A percentile compares a stretch with the other conserved stretches of the same genome.
Evolutionary conservation across 371 early-diverging fungal genomes (phyloP).

Genomic region (Saksenaea oblongispora): DNA sequence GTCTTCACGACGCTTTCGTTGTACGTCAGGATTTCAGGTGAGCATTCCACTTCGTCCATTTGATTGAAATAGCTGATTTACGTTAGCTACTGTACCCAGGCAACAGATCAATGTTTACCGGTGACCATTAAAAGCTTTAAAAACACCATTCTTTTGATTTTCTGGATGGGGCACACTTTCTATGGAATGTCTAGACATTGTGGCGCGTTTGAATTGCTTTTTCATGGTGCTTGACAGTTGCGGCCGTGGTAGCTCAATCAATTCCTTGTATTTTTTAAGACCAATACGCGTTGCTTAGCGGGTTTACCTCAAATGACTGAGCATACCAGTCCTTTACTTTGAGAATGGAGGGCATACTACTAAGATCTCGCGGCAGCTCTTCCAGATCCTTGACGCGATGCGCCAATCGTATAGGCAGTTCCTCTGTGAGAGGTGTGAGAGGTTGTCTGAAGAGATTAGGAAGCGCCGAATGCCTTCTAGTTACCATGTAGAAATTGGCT

Average conservation of each 20-base stretch:
- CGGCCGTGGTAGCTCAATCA: conserved; percentile 71
- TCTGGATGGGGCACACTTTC: conserved; percentile 64
- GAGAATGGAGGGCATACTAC: conserved; percentile 86
- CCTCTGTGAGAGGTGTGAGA: conserved; percentile 52
- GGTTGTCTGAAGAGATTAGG: not conserved
- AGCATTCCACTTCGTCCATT: conserved; percentile 59
- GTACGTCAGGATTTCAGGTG: conserved; percentile 76
- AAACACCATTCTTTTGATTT: not conserved
- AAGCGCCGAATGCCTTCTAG: not conserved
- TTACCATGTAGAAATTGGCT: conserved; percentile 82
- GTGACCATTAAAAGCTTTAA: conserved; percentile 33
- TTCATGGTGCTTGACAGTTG: conserved; percentile 44
- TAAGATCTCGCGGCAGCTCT: conserved; percentile 83
- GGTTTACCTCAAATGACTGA: conserved; percentile 65
- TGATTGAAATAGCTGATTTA: conserved; percentile 58
- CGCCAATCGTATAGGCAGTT: conserved; percentile 93
- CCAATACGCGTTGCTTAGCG: not conserved
- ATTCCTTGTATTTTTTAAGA: conserved; percentile 43
- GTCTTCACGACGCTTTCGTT: conserved; percentile 82
- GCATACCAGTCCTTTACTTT: conserved; percentile 96
- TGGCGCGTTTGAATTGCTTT: conserved; percentile 23
- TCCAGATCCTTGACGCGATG: conserved; percentile 96
- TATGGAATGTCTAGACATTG: not conserved
- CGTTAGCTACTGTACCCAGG: not conserved
- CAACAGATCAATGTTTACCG: conserved; percentile 11